These are phyloP conservation scores for Triticum urartu DNA, from an alignment of 176 grass and related monocot genomes.

Conservation along the genomic window DNA sequence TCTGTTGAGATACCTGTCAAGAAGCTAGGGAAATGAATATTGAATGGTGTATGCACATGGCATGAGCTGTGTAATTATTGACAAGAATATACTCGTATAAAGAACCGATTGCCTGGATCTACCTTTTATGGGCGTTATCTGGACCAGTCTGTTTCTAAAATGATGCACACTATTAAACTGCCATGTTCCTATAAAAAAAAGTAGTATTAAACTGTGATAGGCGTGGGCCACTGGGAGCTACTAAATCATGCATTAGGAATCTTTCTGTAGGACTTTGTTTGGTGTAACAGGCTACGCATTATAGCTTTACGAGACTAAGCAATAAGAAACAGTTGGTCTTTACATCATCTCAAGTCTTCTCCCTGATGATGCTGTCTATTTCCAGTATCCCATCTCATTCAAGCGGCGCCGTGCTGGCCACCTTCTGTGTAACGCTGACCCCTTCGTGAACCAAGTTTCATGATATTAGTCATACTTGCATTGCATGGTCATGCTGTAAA, in stretches of 20 bases:
- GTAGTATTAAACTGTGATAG: neutral
- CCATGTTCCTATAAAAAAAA: neutral
- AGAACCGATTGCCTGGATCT: neutral
- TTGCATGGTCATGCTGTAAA: neutral
- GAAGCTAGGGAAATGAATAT: constrained; percentile 10
- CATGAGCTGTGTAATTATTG: constrained; percentile 26
- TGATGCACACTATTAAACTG: neutral
- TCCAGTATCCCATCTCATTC: neutral
- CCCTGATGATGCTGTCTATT: neutral
- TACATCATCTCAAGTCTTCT: neutral
- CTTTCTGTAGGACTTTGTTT: neutral
- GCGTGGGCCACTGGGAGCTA: neutral
- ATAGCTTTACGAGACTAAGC: neutral
- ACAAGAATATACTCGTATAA: constrained; percentile 5
- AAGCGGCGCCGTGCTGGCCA: neutral
- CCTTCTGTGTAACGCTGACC: neutral
- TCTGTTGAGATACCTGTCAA: neutral
- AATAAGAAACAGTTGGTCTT: neutral
- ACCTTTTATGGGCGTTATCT: neutral
- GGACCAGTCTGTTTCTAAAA: constrained; percentile 6
- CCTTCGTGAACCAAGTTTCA: neutral
- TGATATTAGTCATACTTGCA: neutral
- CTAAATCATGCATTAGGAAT: neutral
- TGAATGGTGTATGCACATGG: constrained; percentile 25
- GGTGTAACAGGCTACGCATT: neutral